Conservation (phyloP, 148 eudicot species). For the Agrostemma githago region DNA sequence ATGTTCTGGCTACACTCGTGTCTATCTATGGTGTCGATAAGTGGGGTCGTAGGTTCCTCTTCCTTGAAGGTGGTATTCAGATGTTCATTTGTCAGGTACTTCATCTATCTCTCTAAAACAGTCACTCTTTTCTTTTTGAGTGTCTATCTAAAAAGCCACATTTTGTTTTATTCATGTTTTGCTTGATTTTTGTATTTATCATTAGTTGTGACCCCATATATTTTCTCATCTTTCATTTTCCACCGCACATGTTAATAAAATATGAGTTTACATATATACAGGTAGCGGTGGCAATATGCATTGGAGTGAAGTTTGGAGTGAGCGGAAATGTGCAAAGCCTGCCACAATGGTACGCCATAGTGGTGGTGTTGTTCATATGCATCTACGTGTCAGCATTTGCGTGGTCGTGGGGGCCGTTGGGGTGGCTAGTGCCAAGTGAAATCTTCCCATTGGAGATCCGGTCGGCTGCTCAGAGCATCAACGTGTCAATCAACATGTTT, state of each 20-base stretch:
- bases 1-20: slow-evolving; percentile 56
- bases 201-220: neutral
- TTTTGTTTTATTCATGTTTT: no score
- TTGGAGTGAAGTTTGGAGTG: slow-evolving; percentile 55
- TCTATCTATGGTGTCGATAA: slow-evolving; percentile 67
- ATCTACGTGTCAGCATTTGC: slow-evolving; percentile 72
- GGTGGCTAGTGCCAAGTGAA: slow-evolving; percentile 82
- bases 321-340: slow-evolving; percentile 37
- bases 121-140: neutral
- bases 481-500: slow-evolving; percentile 73
- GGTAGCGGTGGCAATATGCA: slow-evolving; percentile 56
- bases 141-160: no score
- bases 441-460: slow-evolving; percentile 81
- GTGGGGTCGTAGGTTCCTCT: slow-evolving; percentile 69
- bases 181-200: no score
- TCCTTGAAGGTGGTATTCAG: slow-evolving; percentile 71
- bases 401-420: slow-evolving; percentile 92
- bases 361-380: slow-evolving; percentile 75
- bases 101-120: neutral
- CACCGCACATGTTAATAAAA: neutral
- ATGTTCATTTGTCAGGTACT: slow-evolving; percentile 78
- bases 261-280: slow-evolving; percentile 8
- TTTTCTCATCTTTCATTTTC: no score
- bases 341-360: slow-evolving; percentile 63
- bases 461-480: slow-evolving; percentile 70